A percentile compares a stretch with the other conserved stretches of the same genome.
These are phyloP conservation scores for Pulicaria dysenterica DNA, from an alignment of 129 eudicot species.

Conservation along the genomic window DNA sequence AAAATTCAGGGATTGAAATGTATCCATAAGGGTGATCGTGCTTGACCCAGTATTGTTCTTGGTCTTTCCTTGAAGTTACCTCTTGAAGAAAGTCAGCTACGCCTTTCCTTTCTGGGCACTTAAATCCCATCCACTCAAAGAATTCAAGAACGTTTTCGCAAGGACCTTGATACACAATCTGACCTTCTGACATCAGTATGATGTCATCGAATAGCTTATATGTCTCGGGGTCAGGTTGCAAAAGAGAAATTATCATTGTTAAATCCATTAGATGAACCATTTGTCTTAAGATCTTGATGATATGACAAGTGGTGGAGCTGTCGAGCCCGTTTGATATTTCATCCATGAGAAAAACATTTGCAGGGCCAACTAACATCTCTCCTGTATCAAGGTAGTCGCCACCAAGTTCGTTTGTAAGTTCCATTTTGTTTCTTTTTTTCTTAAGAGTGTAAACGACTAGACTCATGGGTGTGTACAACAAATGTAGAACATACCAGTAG, in stretches of 20 bases:
- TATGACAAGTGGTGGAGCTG: slow-evolving; percentile 58
- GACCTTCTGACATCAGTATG: slow-evolving; percentile 59
- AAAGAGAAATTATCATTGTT: slow-evolving; percentile 55
- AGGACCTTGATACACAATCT: slow-evolving; percentile 63
- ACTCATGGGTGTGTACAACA: background rate
- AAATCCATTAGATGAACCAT: slow-evolving; percentile 54
- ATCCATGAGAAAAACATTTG: slow-evolving; percentile 60
- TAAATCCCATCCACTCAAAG: slow-evolving; percentile 56
- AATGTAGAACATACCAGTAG: slow-evolving; percentile 41
- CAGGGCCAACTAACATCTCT: slow-evolving; percentile 67
- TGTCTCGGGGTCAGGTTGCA: slow-evolving; percentile 68
- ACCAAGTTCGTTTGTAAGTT: too few species aligned
- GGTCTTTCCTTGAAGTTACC: slow-evolving; percentile 39
- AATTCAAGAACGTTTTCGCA: slow-evolving; percentile 46
- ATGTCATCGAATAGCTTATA: slow-evolving; percentile 60
- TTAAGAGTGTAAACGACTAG: background rate
- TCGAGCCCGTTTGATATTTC: slow-evolving; percentile 66
- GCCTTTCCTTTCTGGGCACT: slow-evolving; percentile 46
- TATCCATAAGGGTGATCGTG: slow-evolving; percentile 24
- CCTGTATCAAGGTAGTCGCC: slow-evolving; percentile 29
- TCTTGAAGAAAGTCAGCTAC: slow-evolving; percentile 46
- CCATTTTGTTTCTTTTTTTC: too few species aligned
- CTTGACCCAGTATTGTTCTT: slow-evolving; percentile 36
- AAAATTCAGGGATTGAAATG: slow-evolving; percentile 28
- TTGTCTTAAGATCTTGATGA: slow-evolving; percentile 49